A percentile compares a stretch with the other conserved stretches of the same genome.
These are phyloP conservation scores for Paratrypanosoma confusum DNA, from an alignment of 208 protist genomes.

Conservation along the genomic window DNA sequence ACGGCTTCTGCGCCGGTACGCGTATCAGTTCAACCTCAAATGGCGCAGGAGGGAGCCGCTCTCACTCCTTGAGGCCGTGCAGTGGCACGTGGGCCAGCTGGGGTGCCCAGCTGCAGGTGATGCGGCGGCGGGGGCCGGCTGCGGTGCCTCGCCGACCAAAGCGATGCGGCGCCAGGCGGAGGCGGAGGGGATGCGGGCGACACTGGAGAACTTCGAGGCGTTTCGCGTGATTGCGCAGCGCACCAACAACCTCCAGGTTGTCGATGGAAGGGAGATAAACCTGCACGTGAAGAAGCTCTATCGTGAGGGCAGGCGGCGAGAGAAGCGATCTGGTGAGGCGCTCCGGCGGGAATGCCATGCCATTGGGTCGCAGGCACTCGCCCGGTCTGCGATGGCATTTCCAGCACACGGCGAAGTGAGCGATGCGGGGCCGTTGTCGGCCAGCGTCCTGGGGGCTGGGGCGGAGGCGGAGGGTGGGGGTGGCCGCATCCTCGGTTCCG, in stretches of 20 bases:
- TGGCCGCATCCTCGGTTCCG: not conserved
- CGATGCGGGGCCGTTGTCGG: not conserved
- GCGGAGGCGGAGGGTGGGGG: not conserved
- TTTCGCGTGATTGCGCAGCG: conserved; percentile 82
- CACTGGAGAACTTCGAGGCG: conserved; percentile 77
- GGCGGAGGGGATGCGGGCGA: conserved; percentile 60
- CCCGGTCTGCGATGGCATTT: conserved; percentile 46
- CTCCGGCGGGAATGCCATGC: conserved; percentile 55
- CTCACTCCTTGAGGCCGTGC: conserved; percentile 64
- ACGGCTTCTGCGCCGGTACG: conserved; percentile 72
- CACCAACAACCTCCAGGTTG: conserved; percentile 83
- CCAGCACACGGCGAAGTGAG: conserved; percentile 13
- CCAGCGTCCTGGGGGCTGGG: conserved; percentile 29
- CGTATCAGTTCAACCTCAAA: conserved; percentile 67
- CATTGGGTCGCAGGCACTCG: conserved; percentile 51
- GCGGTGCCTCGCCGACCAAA: conserved; percentile 32
- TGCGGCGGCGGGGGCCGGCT: not conserved
- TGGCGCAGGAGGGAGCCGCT: conserved; percentile 57
- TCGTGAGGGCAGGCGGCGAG: conserved; percentile 30
- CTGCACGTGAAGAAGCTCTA: conserved; percentile 57
- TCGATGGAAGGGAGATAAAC: conserved; percentile 85
- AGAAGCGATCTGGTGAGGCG: conserved; percentile 36
- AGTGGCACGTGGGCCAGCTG: conserved; percentile 87
- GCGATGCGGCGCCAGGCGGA: conserved; percentile 62
- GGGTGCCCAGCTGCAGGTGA: not conserved